Evolutionary conservation across 2,329 filamentous ascomycete species (phyloP).

Genomic region (Fulvia fulva): DNA sequence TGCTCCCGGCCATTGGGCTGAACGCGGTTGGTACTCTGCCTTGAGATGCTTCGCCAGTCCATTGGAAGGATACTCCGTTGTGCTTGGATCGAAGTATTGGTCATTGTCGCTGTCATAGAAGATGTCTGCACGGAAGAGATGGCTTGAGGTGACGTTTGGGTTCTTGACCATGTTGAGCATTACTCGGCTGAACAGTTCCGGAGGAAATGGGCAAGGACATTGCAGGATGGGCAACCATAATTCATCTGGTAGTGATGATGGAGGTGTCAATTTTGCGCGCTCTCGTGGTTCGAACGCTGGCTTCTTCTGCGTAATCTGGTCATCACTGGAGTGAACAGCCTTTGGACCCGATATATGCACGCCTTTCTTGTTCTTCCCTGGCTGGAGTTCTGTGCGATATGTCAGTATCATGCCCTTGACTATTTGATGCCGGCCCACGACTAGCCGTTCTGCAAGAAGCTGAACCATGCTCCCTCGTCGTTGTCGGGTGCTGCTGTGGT

Average conservation of each 20-base stretch:
- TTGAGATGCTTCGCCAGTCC: conserved; percentile 42
- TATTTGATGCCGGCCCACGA: no score
- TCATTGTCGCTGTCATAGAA: conserved; percentile 50
- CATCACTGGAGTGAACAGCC: neutral
- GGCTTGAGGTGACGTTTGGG: conserved; percentile 73
- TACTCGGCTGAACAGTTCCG: conserved; percentile 60
- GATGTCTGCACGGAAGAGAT: conserved; percentile 75
- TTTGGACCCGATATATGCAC: neutral
- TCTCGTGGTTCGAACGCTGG: conserved; percentile 33
- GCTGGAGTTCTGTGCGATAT: neutral
- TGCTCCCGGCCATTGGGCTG: conserved; percentile 29
- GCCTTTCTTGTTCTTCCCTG: neutral
- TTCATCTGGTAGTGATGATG: conserved; percentile 21
- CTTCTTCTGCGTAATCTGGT: conserved; percentile 6
- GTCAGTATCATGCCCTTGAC: neutral
- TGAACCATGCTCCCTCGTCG: neutral
- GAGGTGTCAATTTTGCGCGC: conserved; percentile 19
- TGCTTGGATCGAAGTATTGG: conserved; percentile 33
- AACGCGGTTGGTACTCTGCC: conserved; percentile 34
- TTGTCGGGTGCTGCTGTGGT: neutral
- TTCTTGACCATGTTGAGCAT: conserved; percentile 74
- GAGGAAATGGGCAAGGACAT: conserved; percentile 56
- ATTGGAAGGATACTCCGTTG: neutral
- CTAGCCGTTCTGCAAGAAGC: neutral
- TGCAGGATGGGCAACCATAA: conserved; percentile 29